Evolutionary conservation across 2,329 filamentous ascomycete species (phyloP).

Genomic region (Coniochaeta sp.): DNA sequence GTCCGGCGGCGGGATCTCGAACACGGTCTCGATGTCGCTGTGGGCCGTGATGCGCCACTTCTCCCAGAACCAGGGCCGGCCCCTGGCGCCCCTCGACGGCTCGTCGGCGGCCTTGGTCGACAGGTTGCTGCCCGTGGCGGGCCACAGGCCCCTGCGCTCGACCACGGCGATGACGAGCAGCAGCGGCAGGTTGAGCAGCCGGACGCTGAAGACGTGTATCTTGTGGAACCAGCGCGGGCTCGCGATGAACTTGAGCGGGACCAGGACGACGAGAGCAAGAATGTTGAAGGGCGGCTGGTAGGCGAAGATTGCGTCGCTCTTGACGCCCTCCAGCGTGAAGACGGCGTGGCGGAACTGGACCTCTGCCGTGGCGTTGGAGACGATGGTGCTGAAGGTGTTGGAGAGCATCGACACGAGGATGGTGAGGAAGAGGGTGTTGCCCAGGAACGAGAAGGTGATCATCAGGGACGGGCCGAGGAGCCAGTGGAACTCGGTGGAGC

Average conservation of each 20-base stretch:
- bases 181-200: slow-evolving; percentile 67
- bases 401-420: slow-evolving; percentile 82
- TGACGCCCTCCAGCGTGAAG: slow-evolving; percentile 77
- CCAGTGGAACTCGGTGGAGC: slow-evolving; percentile 64
- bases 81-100: background rate
- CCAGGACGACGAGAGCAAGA: slow-evolving; percentile 62
- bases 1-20: slow-evolving; percentile 62
- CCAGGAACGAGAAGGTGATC: slow-evolving; percentile 77
- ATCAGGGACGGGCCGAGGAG: slow-evolving; percentile 73
- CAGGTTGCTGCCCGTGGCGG: slow-evolving; percentile 15
- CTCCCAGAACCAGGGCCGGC: slow-evolving; percentile 50
- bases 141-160: slow-evolving; percentile 65
- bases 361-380: slow-evolving; percentile 70
- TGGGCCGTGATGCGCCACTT: slow-evolving; percentile 63
- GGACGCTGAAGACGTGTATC: slow-evolving; percentile 71
- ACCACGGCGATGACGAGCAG: slow-evolving; percentile 63
- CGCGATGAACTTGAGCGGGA: slow-evolving; percentile 71
- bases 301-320: slow-evolving; percentile 74
- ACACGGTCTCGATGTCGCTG: slow-evolving; percentile 64
- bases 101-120: slow-evolving; percentile 6
- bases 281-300: slow-evolving; percentile 82
- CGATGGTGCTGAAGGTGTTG: slow-evolving; percentile 75
- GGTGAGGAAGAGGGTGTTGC: slow-evolving; percentile 83
- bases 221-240: slow-evolving; percentile 86
- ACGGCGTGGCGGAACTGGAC: slow-evolving; percentile 77